Evolutionary conservation across 768 basidiomycete species (phyloP).

Genomic region (Tulasnella calospora): DNA sequence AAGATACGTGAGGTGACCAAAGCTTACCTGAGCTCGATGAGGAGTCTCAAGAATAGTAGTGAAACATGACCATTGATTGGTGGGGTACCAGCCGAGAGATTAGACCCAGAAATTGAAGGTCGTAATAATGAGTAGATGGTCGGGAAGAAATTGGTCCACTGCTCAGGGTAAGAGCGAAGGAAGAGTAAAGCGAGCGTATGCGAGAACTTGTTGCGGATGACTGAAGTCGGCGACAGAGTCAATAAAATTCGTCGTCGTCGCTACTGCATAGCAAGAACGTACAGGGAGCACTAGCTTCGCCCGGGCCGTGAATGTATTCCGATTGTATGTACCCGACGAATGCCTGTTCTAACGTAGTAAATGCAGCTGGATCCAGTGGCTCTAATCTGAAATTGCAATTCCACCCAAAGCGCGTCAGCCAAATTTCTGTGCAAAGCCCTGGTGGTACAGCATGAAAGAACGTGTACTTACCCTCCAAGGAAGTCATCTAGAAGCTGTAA

Average conservation of each 20-base stretch:
- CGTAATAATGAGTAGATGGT: conserved; percentile 72
- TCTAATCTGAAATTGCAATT: conserved; percentile 35
- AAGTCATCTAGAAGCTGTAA: conserved; percentile 77
- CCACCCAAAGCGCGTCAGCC: conserved; percentile 9
- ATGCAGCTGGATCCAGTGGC: conserved; percentile 32
- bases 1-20: neutral
- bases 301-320: conserved; percentile 80
- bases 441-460: neutral
- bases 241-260: conserved; percentile 21
- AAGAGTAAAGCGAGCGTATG: conserved; percentile 87
- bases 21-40: conserved; percentile 64
- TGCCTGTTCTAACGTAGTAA: conserved; percentile 56
- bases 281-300: conserved; percentile 80
- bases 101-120: conserved; percentile 37
- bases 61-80: conserved; percentile 80
- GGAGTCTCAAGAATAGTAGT: conserved; percentile 82
- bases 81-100: conserved; percentile 37
- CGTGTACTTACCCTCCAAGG: conserved; percentile 69
- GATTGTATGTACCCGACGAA: conserved; percentile 77
- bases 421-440: neutral
- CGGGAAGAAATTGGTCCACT: conserved; percentile 81
- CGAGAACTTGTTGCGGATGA: conserved; percentile 91
- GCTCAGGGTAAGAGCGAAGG: conserved; percentile 76
- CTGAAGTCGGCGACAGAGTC: conserved; percentile 42
- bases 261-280: conserved; percentile 28